Base-by-base conservation (phyloP, 768 basidiomycete species). In the Flagelloscypha sp. region DNA sequence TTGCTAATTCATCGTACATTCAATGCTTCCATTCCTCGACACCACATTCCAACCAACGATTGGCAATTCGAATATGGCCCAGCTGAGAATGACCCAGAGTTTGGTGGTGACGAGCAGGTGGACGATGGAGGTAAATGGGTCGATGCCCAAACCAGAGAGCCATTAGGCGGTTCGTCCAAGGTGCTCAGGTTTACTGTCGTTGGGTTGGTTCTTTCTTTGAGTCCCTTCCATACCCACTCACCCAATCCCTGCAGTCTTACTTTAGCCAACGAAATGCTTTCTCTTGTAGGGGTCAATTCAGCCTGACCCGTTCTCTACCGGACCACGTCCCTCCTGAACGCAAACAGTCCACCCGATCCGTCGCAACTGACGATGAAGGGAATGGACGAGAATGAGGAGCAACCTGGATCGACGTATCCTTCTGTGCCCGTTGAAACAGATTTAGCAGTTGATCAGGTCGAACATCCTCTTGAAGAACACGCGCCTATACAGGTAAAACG, bases 221-320 rank as follows among this genome's bases (percentile, higher is more conserved):
- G 27, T 27, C n/a, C 9, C 21, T 32, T 24, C 20, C 12, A 16
- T 42, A 28, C 19, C 22, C 25, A 19, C 30, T 49, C 15, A 45
- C 43, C 33, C 19, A 22, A 31, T 40, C 29, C 15, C 24, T 39
- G 33, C 49, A 95, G 92, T 17, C 55, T 92, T 40, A 90, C 81
- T 10, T 75, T 92, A 22, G 88, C 89, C 21, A 93, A 95, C 50
- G 84, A 93, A 52, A 93, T 94, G 88, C 61, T 95, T 13, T 93
- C 89, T 2, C 60, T 95, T 9, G 68, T 86, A 20, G 90, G n/a
- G 90, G 7, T 90, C 88, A 3, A 64, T 92, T 40, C 84, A 86
- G 47, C 54, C 61, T 4, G 76, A 87, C 47, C 84, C 84, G 2
- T 84, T 87, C 56, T 79, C 80, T 5, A 67, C 72, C 1, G 62